Conservation (phyloP, 495 filamentous ascomycete species). For the Neurospora hispaniola region DNA sequence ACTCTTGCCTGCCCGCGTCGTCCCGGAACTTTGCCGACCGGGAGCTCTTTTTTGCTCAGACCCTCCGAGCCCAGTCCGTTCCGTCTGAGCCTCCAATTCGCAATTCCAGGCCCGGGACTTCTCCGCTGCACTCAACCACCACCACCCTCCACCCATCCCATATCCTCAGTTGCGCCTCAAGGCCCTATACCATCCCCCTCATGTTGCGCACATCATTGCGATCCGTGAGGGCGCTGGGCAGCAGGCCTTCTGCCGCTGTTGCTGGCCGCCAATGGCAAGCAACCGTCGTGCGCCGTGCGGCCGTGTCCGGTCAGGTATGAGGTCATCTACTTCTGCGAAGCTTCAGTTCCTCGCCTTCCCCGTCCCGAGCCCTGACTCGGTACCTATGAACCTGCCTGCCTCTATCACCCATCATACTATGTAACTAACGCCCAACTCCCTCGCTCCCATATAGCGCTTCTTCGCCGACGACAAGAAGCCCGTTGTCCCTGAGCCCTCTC, state of each 20-base stretch:
- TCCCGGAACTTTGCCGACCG: constrained; percentile 24
- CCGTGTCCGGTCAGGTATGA: constrained; percentile 23
- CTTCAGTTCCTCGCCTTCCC: neutral
- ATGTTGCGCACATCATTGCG: constrained; percentile 61
- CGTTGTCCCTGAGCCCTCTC: constrained; percentile 33
- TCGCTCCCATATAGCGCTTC: constrained; percentile 33
- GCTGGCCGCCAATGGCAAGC: constrained; percentile 47
- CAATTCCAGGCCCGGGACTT: constrained; percentile 18
- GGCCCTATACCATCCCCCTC: constrained; percentile 41
- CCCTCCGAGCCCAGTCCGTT: neutral
- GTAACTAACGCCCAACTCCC: constrained; percentile 1
- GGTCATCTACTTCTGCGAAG: constrained; percentile 5
- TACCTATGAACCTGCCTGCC: neutral
- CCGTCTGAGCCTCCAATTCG: constrained; percentile 5
- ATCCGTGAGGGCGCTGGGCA: constrained; percentile 44
- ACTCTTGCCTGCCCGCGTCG: constrained; percentile 10
- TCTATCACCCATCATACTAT: constrained; percentile 3
- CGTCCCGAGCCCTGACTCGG: neutral
- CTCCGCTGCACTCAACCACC: constrained; percentile 29
- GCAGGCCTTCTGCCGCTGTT: constrained; percentile 36
- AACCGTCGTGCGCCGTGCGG: constrained; percentile 22
- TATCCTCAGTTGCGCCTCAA: constrained; percentile 24
- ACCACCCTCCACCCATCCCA: constrained; percentile 12
- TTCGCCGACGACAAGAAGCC: constrained; percentile 49
- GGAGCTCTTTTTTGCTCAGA: constrained; percentile 28